phyloP scores from a whole-genome alignment of 257 asterid species.

The Rauvolfia tetraphylla region DNA sequence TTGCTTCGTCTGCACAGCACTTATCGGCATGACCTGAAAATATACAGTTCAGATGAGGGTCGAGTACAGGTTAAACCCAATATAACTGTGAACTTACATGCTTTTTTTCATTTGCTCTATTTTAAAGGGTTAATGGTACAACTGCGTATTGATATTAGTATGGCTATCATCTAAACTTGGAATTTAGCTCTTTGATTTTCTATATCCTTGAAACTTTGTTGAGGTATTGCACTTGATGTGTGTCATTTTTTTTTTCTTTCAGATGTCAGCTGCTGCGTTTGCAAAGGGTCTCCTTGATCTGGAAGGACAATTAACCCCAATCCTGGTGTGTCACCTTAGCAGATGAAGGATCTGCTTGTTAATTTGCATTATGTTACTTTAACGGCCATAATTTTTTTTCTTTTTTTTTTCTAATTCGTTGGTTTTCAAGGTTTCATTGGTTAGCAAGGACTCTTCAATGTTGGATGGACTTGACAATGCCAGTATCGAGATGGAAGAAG shows the following conservation, averaged over 20 bases:
- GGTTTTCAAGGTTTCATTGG: conserved; percentile 76
- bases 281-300: conserved; percentile 97
- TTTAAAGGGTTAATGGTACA: neutral
- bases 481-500: conserved; percentile 84
- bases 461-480: conserved; percentile 96
- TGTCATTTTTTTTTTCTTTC: conserved; percentile 13
- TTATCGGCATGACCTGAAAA: conserved; percentile 91
- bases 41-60: conserved; percentile 98
- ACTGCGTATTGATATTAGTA: neutral
- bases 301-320: conserved; percentile 97
- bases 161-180: neutral
- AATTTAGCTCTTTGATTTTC: neutral
- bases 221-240: conserved; percentile 10
- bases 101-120: neutral
- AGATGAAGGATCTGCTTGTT: conserved; percentile 12
- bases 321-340: conserved; percentile 57
- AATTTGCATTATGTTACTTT: conserved; percentile 2
- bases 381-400: conserved; percentile 5
- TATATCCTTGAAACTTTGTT: conserved; percentile 13
- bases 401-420: neutral
- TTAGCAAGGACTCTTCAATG: conserved; percentile 98
- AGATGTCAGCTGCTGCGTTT: conserved; percentile 99
- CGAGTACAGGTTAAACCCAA: conserved; percentile 79
- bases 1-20: conserved; percentile 99
- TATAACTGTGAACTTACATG: neutral